Conservation (phyloP, 495 filamentous ascomycete genomes). For the Beverwykella pulmonaria region DNA sequence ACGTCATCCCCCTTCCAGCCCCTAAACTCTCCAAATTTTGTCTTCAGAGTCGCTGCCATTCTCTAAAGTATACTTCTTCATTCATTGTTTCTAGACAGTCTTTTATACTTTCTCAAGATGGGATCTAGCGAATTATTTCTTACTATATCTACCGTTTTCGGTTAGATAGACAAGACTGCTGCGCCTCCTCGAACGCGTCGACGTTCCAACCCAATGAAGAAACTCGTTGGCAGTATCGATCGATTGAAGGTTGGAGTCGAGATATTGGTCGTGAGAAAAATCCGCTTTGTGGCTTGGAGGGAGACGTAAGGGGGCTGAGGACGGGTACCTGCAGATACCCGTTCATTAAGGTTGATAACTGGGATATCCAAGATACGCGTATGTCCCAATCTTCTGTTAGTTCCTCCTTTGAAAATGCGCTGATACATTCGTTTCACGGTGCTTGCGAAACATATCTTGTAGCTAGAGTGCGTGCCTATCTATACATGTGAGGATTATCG, state of each 20-base stretch:
- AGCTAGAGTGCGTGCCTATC: no score
- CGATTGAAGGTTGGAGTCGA: background rate
- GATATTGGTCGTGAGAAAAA: background rate
- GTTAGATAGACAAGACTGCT: background rate
- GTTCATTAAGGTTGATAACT: no score
- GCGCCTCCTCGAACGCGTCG: slow-evolving; percentile 8
- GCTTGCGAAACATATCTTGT: no score
- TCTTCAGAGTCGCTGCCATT: slow-evolving; percentile 11
- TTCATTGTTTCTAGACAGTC: background rate
- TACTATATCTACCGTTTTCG: background rate
- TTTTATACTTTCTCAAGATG: background rate
- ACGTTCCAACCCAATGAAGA: background rate
- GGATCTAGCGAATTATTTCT: background rate
- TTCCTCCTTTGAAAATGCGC: no score
- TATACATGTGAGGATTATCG: no score
- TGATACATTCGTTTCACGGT: no score
- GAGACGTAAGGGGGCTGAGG: background rate
- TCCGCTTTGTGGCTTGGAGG: background rate
- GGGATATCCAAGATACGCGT: no score
- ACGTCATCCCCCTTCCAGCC: slow-evolving; percentile 24
- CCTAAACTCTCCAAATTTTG: slow-evolving; percentile 16
- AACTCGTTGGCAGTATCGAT: background rate
- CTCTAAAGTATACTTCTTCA: background rate
- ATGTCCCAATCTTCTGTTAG: no score
- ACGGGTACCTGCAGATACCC: background rate